Conservation (phyloP, 2,329 filamentous ascomycete species). For the Trichoderma endophyticum region DNA sequence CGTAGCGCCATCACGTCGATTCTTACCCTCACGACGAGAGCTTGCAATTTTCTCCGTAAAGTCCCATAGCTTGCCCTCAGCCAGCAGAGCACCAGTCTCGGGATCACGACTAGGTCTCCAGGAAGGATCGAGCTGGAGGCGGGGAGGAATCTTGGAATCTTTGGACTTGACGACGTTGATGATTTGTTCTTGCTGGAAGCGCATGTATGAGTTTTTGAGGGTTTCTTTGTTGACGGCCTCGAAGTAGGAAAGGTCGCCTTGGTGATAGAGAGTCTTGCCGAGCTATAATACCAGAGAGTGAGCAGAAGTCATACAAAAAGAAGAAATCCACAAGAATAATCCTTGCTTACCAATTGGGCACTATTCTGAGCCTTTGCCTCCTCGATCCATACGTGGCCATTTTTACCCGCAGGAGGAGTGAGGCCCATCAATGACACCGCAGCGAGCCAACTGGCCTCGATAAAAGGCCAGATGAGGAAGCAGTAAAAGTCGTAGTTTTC, state of each 20-base stretch:
- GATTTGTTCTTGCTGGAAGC: constrained; percentile 89
- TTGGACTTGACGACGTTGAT: constrained; percentile 69
- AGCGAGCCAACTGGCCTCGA: constrained; percentile 90
- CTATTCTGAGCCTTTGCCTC: constrained; percentile 73
- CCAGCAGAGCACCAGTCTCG: constrained; percentile 57
- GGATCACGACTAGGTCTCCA: constrained; percentile 71
- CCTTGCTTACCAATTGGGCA: constrained; percentile 66
- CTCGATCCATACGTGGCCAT: constrained; percentile 75
- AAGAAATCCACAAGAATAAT: neutral
- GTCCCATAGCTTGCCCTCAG: constrained; percentile 80
- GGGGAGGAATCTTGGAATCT: constrained; percentile 57
- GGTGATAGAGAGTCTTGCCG: constrained; percentile 95
- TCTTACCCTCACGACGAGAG: constrained; percentile 87
- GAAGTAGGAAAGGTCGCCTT: constrained; percentile 95
- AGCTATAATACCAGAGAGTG: constrained; percentile 49
- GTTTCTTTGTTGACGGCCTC: constrained; percentile 99
- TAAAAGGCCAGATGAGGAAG: constrained; percentile 97
- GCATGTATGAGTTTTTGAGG: constrained; percentile 84
- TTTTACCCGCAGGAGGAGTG: constrained; percentile 61
- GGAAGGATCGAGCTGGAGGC: constrained; percentile 66
- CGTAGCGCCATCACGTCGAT: constrained; percentile 86
- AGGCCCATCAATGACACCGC: constrained; percentile 85
- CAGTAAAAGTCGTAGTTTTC: constrained; percentile 99
- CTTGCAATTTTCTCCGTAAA: constrained; percentile 86
- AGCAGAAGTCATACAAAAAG: neutral